Evolutionary conservation across 2,329 filamentous ascomycete species (phyloP).

Genomic region (Penicillium sp.): DNA sequence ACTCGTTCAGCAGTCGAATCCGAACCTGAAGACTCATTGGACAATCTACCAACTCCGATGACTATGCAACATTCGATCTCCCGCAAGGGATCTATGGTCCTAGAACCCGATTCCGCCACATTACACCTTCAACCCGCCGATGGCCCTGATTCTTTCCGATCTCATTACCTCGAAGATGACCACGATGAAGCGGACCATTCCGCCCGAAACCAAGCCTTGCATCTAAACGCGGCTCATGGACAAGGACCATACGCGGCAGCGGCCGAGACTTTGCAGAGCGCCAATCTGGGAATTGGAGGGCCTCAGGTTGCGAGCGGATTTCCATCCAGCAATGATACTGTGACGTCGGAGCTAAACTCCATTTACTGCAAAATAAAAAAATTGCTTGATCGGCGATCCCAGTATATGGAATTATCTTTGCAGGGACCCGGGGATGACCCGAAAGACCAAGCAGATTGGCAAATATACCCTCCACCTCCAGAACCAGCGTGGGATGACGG

Average conservation of each 20-base stretch:
- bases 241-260: constrained; percentile 53
- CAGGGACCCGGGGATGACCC: constrained; percentile 84
- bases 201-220: constrained; percentile 50
- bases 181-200: constrained; percentile 48
- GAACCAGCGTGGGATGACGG: constrained; percentile 82
- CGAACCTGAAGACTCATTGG: constrained; percentile 6
- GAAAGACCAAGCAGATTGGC: constrained; percentile 78
- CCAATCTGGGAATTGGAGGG: constrained; percentile 59
- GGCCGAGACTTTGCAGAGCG: constrained; percentile 57
- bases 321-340: constrained; percentile 70
- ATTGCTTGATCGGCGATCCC: constrained; percentile 81
- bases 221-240: constrained; percentile 56
- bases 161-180: constrained; percentile 19
- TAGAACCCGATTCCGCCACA: constrained; percentile 9
- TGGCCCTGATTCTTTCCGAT: constrained; percentile 10
- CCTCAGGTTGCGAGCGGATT: constrained; percentile 63
- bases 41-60: constrained; percentile 4
- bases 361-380: constrained; percentile 91
- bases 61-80: not conserved
- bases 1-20: constrained; percentile 13
- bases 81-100: constrained; percentile 13
- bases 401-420: constrained; percentile 81
- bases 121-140: constrained; percentile 5
- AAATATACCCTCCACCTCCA: constrained; percentile 86
- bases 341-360: constrained; percentile 76